Evolutionary conservation across 192 early-diverging fungal genomes (phyloP).

Genomic region (Entophlyctis luteolus): DNA sequence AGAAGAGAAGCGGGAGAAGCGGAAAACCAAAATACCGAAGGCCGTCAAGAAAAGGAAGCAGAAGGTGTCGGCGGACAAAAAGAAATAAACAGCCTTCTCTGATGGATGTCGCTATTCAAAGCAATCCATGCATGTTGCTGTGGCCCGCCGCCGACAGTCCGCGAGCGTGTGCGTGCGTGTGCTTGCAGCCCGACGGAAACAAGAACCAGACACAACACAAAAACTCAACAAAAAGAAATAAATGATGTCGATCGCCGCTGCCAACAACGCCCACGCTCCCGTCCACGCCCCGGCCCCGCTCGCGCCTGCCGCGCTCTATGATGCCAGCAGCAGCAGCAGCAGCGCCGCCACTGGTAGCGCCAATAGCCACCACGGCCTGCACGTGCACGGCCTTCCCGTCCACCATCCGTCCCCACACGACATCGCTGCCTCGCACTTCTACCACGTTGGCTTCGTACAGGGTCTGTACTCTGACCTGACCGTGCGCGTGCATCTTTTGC

Average conservation of each 20-base stretch:
- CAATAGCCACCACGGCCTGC: conserved; percentile 44
- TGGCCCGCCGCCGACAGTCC: too few relatives aligned
- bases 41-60: conserved; percentile 92
- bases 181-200: too few relatives aligned
- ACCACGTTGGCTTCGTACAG: conserved; percentile 45
- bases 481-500: conserved; percentile 36
- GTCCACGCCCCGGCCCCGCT: too few relatives aligned
- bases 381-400: conserved; percentile 27
- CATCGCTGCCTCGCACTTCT: conserved; percentile 50
- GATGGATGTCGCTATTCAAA: background rate
- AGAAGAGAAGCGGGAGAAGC: conserved; percentile 85
- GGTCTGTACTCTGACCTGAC: conserved; percentile 48
- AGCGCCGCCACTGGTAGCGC: conserved; percentile 1
- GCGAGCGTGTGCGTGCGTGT: too few relatives aligned
- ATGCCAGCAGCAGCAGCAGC: too few relatives aligned
- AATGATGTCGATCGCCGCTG: background rate
- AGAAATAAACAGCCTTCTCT: too few relatives aligned
- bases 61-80: conserved; percentile 63
- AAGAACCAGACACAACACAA: too few relatives aligned
- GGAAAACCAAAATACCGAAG: conserved; percentile 94
- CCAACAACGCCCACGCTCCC: background rate
- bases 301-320: too few relatives aligned
- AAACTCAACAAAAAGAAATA: background rate
- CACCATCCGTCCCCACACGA: conserved; percentile 43
- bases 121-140: too few relatives aligned